Evolutionary conservation across 2,329 filamentous ascomycete species (phyloP).

Genomic region (Phaeosphaeria sp.): DNA sequence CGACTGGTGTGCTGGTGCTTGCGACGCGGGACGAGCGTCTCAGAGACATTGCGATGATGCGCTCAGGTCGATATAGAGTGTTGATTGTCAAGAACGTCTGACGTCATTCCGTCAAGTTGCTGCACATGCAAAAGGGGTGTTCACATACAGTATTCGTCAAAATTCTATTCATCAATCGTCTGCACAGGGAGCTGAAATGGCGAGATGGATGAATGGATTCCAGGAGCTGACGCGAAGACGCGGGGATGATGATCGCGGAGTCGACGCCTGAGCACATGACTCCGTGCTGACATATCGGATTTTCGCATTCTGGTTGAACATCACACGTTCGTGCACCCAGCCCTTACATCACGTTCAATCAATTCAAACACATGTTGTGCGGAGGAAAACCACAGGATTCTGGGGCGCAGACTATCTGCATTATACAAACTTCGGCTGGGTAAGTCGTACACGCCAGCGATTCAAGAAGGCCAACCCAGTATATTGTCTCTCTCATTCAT

Average conservation of each 20-base stretch:
- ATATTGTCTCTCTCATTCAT: no score
- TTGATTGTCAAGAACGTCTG: conserved; percentile 15
- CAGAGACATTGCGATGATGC: conserved; percentile 54
- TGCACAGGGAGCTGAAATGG: conserved; percentile 9
- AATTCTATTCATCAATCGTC: background rate
- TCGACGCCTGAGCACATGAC: conserved; percentile 31
- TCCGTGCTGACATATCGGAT: conserved; percentile 29
- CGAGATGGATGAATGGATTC: conserved; percentile 1
- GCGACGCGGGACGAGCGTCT: conserved; percentile 59
- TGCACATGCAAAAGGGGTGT: conserved; percentile 55
- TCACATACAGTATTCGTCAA: conserved; percentile 9
- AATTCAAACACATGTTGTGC: no score
- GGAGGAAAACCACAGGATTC: no score
- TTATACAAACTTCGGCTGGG: no score
- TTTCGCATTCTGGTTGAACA: background rate
- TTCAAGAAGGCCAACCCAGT: no score
- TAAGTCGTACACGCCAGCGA: no score
- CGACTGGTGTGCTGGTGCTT: conserved; percentile 28
- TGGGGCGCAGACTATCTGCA: no score
- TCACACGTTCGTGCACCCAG: background rate
- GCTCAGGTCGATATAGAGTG: conserved; percentile 3
- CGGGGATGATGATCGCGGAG: conserved; percentile 10
- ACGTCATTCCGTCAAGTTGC: conserved; percentile 24
- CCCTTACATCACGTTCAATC: background rate
- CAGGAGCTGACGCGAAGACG: conserved; percentile 22